Evolutionary conservation across 139 green algal species (phyloP), one percentile per base, ranked within the genome.

Genomic region (Chlamydomonas sp.): DNA sequence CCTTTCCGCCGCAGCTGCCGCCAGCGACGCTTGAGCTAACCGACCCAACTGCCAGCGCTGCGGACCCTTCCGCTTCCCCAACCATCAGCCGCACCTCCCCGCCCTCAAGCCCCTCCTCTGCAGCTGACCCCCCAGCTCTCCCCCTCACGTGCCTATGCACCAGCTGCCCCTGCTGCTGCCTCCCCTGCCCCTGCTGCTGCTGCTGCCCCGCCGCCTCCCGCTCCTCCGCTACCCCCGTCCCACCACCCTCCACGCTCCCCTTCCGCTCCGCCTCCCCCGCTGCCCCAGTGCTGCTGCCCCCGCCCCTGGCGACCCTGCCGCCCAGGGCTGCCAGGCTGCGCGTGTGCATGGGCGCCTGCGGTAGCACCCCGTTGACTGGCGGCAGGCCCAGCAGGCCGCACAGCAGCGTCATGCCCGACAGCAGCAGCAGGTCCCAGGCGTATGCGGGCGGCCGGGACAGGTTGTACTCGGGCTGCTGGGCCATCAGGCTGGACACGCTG

Each of bases 281-380:
- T 15, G 9, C 2, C 66, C n/a, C n/a, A 3, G 9, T 80, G 77
- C 74, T 84, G 77, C 4, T 72, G 74, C 61, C 72, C 20, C 62
- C 82, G 58, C 31, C 81, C 59, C 63, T 77, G 71, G 15, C 17
- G 17, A 66, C 14, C 1, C 80, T 5, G 49, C 5, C 0, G 18
- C 69, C 86, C 14, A 96, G 63, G 0, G 90, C 92, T 1, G 90
- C 90, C 71, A 98, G 87, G 74, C 89, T 93, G 74, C 95, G 92
- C 5, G 96, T 97, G 91, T 98, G 96, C 96, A 98, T 96, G 66
- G 96, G 96, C 1, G 93, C 93, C 79, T 98, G 97, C 1, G 97
- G 97, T 58, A 99, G 89, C 58, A 98, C 96, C 2, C 97, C 96
- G 85, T 99, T 99, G 69, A 97, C 94, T 16, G 96, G 96, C 5